Evolutionary conservation across 768 basidiomycete genomes (phyloP).

Genomic region (Lentinula raphanica): DNA sequence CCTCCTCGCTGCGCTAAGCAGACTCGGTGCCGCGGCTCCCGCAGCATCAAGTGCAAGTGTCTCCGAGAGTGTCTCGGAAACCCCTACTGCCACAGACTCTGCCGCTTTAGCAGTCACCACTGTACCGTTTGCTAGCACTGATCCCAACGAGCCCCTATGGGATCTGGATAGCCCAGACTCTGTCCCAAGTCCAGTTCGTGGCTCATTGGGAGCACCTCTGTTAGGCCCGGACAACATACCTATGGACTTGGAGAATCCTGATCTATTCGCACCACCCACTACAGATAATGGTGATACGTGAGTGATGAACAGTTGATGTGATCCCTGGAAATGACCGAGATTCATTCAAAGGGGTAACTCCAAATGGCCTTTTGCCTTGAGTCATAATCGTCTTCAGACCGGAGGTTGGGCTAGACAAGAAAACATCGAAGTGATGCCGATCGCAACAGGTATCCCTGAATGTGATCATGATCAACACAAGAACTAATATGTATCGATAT

Average conservation of each 20-base stretch:
- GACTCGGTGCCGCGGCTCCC: constrained; percentile 13
- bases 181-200: constrained; percentile 29
- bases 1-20: constrained; percentile 1
- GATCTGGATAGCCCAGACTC: constrained; percentile 19
- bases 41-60: constrained; percentile 3
- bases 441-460: constrained; percentile 35
- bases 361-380: constrained; percentile 55
- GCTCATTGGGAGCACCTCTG: constrained; percentile 34
- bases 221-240: constrained; percentile 36
- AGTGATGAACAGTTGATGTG: constrained; percentile 10
- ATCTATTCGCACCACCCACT: constrained; percentile 38
- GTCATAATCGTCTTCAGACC: constrained; percentile 49
- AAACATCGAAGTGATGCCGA: constrained; percentile 46
- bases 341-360: constrained; percentile 33
- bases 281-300: constrained; percentile 41
- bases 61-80: constrained; percentile 4
- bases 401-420: constrained; percentile 60
- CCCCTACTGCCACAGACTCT: constrained; percentile 16
- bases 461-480: neutral
- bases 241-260: constrained; percentile 40
- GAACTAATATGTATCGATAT: constrained; percentile 4
- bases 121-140: constrained; percentile 37
- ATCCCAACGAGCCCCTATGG: constrained; percentile 43
- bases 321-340: neutral
- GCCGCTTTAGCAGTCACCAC: constrained; percentile 34